These are phyloP conservation scores for Pichia sp. DNA, from an alignment of 1,139 yeast species.

Conservation along the genomic window DNA sequence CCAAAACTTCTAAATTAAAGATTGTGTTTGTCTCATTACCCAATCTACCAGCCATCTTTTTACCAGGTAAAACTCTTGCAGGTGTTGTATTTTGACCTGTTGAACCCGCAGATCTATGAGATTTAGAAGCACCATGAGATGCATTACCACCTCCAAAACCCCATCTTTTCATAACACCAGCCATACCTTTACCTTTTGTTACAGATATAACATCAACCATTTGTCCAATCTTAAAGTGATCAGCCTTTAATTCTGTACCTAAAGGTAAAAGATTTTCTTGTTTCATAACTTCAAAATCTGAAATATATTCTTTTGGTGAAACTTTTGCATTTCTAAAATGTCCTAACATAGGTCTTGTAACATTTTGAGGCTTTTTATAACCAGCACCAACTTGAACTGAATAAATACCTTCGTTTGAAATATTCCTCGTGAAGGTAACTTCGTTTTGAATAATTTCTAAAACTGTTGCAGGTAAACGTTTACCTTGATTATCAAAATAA, in stretches of 20 bases:
- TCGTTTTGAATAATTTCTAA: constrained; percentile 85
- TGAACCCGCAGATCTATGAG: constrained; percentile 96
- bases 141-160: constrained; percentile 90
- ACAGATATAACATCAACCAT: constrained; percentile 72
- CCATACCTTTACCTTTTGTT: constrained; percentile 93
- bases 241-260: constrained; percentile 77
- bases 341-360: constrained; percentile 62
- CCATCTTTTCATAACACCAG: constrained; percentile 97
- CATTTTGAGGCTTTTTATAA: constrained; percentile 51
- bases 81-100: constrained; percentile 94
- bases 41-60: constrained; percentile 98
- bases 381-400: constrained; percentile 92
- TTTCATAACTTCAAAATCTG: constrained; percentile 73
- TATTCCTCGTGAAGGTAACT: constrained; percentile 67
- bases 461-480: constrained; percentile 72
- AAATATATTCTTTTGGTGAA: constrained; percentile 70
- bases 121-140: constrained; percentile 90
- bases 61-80: constrained; percentile 93
- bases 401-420: constrained; percentile 65
- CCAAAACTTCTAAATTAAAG: constrained; percentile 69
- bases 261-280: constrained; percentile 61
- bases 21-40: constrained; percentile 72
- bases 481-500: constrained; percentile 68
- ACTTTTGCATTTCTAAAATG: constrained; percentile 76
- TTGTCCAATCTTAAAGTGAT: constrained; percentile 79